phyloP scores from a whole-genome alignment of 345 rosid genomes.

The Salix exigua region DNA sequence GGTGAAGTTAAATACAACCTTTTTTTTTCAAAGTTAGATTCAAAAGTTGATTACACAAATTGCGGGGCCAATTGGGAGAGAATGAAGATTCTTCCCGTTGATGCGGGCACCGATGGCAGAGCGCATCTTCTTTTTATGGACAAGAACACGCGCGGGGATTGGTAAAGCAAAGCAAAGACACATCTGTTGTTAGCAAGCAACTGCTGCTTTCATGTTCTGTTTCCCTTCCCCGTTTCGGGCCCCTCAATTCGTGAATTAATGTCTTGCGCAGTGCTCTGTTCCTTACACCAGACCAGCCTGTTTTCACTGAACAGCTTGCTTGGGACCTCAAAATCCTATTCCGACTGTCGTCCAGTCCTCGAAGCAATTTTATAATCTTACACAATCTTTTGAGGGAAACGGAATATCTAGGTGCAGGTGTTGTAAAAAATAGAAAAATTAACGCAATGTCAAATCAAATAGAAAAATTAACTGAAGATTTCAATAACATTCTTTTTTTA shows the following conservation, averaged over 20 bases:
- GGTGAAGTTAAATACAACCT: no score
- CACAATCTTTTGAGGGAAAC: no score
- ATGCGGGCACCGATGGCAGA: conserved; percentile 6
- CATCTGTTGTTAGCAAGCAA: background rate
- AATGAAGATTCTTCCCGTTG: background rate
- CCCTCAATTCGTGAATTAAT: background rate
- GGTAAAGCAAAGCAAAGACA: background rate
- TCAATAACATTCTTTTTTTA: no score
- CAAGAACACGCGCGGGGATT: background rate
- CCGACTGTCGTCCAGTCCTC: no score
- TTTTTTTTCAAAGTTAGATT: background rate
- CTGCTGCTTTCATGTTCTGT: background rate
- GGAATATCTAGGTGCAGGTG: no score
- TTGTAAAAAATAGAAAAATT: no score
- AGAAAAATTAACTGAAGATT: no score
- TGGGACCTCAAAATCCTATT: no score
- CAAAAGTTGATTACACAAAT: background rate
- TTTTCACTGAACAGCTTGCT: background rate
- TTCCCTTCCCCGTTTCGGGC: background rate
- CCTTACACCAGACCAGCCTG: background rate
- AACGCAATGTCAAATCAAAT: rapidly evolving
- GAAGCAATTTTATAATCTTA: no score
- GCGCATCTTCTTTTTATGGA: conserved; percentile 4
- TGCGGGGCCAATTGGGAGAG: background rate
- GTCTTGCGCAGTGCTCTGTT: background rate